phyloP scores from a whole-genome alignment of 805 yeast genomes.

The Yarrowia sp. region DNA sequence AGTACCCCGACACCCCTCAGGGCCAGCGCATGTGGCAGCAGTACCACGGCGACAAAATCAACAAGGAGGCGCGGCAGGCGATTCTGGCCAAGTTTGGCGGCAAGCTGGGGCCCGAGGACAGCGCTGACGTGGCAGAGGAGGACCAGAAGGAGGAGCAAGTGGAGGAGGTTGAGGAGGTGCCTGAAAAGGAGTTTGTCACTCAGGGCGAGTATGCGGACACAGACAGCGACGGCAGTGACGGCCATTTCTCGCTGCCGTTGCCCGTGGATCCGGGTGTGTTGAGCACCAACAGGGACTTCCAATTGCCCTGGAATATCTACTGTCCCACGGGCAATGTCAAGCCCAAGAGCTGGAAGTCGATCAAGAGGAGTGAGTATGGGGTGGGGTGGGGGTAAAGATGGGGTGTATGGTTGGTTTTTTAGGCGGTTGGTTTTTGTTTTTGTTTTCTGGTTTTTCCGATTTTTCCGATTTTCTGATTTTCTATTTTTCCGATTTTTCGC shows the following conservation, averaged over 20 bases:
- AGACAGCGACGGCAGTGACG: slow-evolving; percentile 2
- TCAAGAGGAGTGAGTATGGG: slow-evolving; percentile 45
- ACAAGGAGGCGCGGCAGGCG: slow-evolving; percentile 26
- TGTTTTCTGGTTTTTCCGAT: no score
- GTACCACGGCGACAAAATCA: slow-evolving; percentile 30
- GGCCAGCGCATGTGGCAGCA: slow-evolving; percentile 31
- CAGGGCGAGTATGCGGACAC: slow-evolving; percentile 34
- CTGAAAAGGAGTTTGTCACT: slow-evolving; percentile 15
- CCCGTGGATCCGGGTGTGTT: slow-evolving; percentile 35
- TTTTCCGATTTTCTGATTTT: neutral
- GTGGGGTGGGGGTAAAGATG: neutral
- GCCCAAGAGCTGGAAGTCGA: slow-evolving; percentile 48
- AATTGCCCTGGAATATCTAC: slow-evolving; percentile 51
- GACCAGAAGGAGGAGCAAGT: neutral
- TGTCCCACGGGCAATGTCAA: slow-evolving; percentile 49
- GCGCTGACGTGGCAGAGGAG: neutral
- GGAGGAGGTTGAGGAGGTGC: neutral
- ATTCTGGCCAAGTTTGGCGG: slow-evolving; percentile 28
- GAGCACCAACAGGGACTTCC: slow-evolving; percentile 44
- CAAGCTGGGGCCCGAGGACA: neutral
- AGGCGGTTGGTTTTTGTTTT: neutral
- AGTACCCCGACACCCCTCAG: slow-evolving; percentile 31
- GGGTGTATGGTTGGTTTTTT: neutral
- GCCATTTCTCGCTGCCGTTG: slow-evolving; percentile 39
- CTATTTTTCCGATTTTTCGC: neutral